Conservation (phyloP, 331 rosid genomes). For the Malus hybrid region DNA sequence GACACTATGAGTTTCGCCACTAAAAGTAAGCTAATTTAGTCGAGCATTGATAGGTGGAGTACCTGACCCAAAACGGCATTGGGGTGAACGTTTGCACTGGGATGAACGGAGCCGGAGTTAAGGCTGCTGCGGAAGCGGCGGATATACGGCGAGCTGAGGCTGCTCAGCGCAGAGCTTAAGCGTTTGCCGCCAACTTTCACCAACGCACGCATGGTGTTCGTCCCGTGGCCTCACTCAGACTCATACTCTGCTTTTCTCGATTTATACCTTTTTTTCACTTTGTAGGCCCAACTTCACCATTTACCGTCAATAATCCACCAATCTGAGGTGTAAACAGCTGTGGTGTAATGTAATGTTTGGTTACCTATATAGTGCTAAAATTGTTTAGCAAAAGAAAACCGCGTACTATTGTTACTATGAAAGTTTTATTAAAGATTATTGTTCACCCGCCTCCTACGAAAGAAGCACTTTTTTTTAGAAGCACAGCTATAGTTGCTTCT, state of each 20-base stretch:
- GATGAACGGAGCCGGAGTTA: constrained; percentile 43
- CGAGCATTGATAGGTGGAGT: not conserved
- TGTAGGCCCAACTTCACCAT: not conserved
- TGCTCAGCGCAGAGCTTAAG: not conserved
- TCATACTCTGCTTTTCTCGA: not conserved
- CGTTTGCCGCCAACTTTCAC: not conserved
- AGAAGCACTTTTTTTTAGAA: too few relatives aligned
- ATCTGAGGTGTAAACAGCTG: too few relatives aligned
- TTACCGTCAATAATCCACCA: not conserved
- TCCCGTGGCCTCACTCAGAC: not conserved
- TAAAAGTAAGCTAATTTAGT: not conserved
- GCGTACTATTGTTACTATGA: too few relatives aligned
- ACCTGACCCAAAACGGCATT: constrained; percentile 68
- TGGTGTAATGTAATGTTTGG: too few relatives aligned
- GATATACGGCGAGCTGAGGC: not conserved
- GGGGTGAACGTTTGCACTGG: constrained; percentile 66
- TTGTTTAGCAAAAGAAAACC: too few relatives aligned
- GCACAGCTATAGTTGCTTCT: too few relatives aligned
- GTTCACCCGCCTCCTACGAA: rapidly evolving
- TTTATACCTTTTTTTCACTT: not conserved
- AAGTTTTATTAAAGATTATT: too few relatives aligned
- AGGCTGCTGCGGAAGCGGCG: not conserved
- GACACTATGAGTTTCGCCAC: not conserved
- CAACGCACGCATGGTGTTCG: constrained; percentile 4
- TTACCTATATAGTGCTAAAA: too few relatives aligned